Evolutionary conservation across 805 yeast species (phyloP), one percentile per base, ranked within the genome.

Genomic region (Candida xyloterini): DNA sequence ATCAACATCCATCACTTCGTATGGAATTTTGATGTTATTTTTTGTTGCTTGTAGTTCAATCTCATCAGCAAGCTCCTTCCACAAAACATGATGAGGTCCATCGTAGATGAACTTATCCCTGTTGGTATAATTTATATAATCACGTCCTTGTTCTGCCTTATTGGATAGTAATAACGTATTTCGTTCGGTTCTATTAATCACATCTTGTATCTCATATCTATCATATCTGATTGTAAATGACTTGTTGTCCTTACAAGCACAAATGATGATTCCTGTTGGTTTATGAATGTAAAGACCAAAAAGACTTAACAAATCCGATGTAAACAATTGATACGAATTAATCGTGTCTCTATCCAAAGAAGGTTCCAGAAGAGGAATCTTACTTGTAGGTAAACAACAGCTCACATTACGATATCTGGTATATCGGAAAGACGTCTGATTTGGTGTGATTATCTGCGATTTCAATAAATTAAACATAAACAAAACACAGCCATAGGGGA

Each of bases 281-380:
- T 25, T 14, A 30, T 57, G 60, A 3, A 57, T 18, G 32, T 57
- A 57, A 2, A 60, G 33, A 1, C 63, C 65, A 43, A 53, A 57
- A 8, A 57, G 25, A 32, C 62, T 55, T 16, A 57, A 33, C 7
- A 47, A 39, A 3, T 43, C 45, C 1, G 59, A 46, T 3, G 62
- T 48, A 11, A 23, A 23, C 2, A 60, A 25, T 0, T 33, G 33
- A 9, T 41, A 27, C 3, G 13, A 10, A 5, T 35, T 20, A 15
- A 46, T 14, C 16, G 27, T 33, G 2, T 29, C 30, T 3, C 15
- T 10, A 5, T 27, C 24, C 15, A 52, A 29, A 14, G 48, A 35
- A 5, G 56, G 53, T 23, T 45, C 51, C 21, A 34, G 32, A 5
- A 54, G 21, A 1, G 30, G 15, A 10, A 58, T 38, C 10, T 26